Evolutionary conservation across 2,329 filamentous ascomycete genomes (phyloP).

Genomic region (Ceratocystis smalleyi): DNA sequence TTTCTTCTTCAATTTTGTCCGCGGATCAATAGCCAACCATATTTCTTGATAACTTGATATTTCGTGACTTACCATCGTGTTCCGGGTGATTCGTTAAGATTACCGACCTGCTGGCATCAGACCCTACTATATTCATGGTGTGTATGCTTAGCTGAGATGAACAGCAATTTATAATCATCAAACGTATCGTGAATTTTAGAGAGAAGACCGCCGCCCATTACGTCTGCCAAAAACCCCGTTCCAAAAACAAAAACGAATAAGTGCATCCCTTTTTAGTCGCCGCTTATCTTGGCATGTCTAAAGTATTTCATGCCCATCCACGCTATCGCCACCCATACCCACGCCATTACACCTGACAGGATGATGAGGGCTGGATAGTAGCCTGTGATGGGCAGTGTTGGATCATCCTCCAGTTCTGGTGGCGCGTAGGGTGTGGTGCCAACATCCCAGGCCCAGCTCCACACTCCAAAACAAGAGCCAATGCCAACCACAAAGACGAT

Average conservation of each 20-base stretch:
- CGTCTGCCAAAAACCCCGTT: neutral
- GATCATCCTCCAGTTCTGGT: constrained; percentile 87
- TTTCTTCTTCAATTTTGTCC: neutral
- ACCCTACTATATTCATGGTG: neutral
- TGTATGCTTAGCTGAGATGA: neutral
- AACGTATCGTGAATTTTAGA: neutral
- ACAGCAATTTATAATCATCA: neutral
- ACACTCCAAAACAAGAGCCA: constrained; percentile 85
- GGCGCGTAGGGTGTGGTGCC: constrained; percentile 91
- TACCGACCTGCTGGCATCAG: too few species aligned
- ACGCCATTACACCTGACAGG: constrained; percentile 86
- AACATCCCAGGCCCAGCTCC: constrained; percentile 99
- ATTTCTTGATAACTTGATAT: too few species aligned
- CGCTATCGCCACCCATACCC: constrained; percentile 94
- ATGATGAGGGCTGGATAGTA: constrained; percentile 95
- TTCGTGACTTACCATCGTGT: neutral
- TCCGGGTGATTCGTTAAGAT: too few species aligned
- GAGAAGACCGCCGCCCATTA: neutral
- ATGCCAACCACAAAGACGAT: constrained; percentile 91
- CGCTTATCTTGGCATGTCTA: constrained; percentile 78
- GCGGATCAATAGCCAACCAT: neutral
- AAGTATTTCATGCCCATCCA: constrained; percentile 99
- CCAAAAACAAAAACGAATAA: neutral
- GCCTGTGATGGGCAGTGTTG: constrained; percentile 83
- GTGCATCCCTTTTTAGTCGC: constrained; percentile 30